phyloP scores from a whole-genome alignment of 352 stramenopile species.

The Pythium periplocum region DNA sequence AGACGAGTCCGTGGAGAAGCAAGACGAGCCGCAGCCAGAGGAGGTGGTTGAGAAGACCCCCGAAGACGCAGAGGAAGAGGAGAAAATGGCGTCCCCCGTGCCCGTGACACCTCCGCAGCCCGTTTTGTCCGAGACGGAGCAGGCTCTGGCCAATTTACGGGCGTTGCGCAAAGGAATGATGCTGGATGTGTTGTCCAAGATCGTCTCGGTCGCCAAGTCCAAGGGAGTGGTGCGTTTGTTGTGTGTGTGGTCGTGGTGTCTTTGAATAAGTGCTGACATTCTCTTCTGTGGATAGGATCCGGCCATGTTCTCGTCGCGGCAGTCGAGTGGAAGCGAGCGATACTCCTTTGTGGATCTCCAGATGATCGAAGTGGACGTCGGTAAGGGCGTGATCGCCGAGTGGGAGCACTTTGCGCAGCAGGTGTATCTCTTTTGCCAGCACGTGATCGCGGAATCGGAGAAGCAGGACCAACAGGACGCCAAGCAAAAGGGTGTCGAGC shows the following conservation, averaged over 20 bases:
- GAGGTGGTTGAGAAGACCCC: slow-evolving; percentile 3
- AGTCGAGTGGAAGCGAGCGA: background rate
- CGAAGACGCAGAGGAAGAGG: slow-evolving; percentile 5
- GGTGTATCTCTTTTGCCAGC: slow-evolving; percentile 69
- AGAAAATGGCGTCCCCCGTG: background rate
- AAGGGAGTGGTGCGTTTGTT: slow-evolving; percentile 40
- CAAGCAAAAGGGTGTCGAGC: slow-evolving; percentile 66
- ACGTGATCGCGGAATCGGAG: slow-evolving; percentile 61
- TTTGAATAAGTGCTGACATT: too few species aligned
- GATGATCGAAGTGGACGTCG: slow-evolving; percentile 39
- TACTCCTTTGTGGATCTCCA: slow-evolving; percentile 40
- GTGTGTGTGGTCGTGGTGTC: too few species aligned
- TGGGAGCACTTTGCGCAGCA: slow-evolving; percentile 69
- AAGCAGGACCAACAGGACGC: slow-evolving; percentile 40
- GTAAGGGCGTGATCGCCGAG: slow-evolving; percentile 34
- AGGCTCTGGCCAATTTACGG: slow-evolving; percentile 39
- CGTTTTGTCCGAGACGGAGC: slow-evolving; percentile 23
- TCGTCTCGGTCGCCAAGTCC: slow-evolving; percentile 68
- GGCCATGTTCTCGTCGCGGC: slow-evolving; percentile 35
- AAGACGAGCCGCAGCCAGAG: background rate
- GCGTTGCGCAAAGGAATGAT: slow-evolving; percentile 61
- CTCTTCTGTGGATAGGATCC: slow-evolving; percentile 22
- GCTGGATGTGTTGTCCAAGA: slow-evolving; percentile 78
- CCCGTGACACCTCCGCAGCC: background rate
- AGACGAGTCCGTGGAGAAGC: background rate